Percentiles rank a stretch among this genome's conserved stretches.
phyloP scores from a whole-genome alignment of 2,329 filamentous ascomycete species.

The Cladophialophora chaetospira region DNA sequence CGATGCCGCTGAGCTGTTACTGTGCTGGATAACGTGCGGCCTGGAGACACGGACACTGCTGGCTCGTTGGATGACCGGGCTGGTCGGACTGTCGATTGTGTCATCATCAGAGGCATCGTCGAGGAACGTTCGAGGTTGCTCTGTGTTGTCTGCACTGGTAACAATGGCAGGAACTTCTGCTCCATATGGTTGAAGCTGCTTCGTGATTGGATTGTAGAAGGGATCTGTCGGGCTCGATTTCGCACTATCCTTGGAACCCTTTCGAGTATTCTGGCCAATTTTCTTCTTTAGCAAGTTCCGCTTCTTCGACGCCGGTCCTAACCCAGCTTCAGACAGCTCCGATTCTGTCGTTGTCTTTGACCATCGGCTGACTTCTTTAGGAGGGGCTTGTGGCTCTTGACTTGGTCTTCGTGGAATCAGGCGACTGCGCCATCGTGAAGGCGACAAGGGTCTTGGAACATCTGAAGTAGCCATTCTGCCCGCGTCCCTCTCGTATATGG shows the following conservation, averaged over 20 bases:
- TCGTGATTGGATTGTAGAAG: slow-evolving; percentile 23
- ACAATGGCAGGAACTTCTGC: slow-evolving; percentile 16
- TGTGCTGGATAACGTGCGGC: slow-evolving; percentile 30
- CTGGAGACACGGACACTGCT: slow-evolving; percentile 32
- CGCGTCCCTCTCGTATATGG: not conserved
- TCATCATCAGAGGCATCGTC: slow-evolving; percentile 5
- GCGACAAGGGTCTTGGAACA: slow-evolving; percentile 1
- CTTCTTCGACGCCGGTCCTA: slow-evolving; percentile 6
- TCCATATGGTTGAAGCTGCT: slow-evolving; percentile 7
- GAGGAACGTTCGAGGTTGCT: not conserved
- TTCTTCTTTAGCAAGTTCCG: slow-evolving; percentile 21
- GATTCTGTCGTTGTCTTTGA: slow-evolving; percentile 29
- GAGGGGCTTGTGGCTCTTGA: slow-evolving; percentile 6
- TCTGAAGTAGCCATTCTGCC: slow-evolving; percentile 11
- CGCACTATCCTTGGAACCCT: slow-evolving; percentile 19
- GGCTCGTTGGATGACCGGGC: slow-evolving; percentile 30
- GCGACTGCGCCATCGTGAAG: slow-evolving; percentile 16
- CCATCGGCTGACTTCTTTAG: slow-evolving; percentile 27
- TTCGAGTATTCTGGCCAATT: slow-evolving; percentile 8
- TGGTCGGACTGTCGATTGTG: slow-evolving; percentile 12
- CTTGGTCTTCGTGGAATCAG: slow-evolving; percentile 16
- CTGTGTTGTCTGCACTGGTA: slow-evolving; percentile 2
- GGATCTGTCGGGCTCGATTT: slow-evolving; percentile 25
- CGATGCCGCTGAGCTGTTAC: slow-evolving; percentile 23
- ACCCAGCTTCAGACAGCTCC: slow-evolving; percentile 20